These are phyloP conservation scores for Cladorrhinum samala DNA, from an alignment of 495 filamentous ascomycete genomes.

Conservation along the genomic window DNA sequence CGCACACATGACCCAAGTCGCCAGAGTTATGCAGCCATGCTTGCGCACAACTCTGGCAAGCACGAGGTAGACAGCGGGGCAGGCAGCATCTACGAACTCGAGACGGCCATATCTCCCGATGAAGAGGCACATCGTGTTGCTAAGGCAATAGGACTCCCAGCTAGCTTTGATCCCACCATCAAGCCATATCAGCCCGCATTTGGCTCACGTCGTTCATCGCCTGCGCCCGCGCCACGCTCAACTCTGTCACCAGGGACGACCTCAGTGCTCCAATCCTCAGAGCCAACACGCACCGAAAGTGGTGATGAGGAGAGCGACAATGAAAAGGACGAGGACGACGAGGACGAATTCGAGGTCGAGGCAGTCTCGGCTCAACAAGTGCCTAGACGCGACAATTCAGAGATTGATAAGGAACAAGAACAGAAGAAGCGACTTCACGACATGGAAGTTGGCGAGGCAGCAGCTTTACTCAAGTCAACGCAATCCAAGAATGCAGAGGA, in stretches of 20 bases:
- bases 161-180: constrained; percentile 49
- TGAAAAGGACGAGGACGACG: constrained; percentile 35
- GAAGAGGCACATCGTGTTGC: constrained; percentile 69
- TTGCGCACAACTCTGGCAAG: constrained; percentile 57
- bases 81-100: constrained; percentile 41
- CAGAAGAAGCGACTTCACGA: constrained; percentile 47
- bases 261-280: constrained; percentile 16
- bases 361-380: constrained; percentile 33
- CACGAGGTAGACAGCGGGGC: constrained; percentile 49
- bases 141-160: constrained; percentile 60
- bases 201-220: constrained; percentile 25
- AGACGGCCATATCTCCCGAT: constrained; percentile 41
- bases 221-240: constrained; percentile 21
- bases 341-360: constrained; percentile 48
- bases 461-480: constrained; percentile 34
- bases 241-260: constrained; percentile 19
- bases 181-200: constrained; percentile 32
- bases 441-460: constrained; percentile 52
- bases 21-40: constrained; percentile 72
- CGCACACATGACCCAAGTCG: constrained; percentile 71
- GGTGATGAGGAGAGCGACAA: constrained; percentile 45
- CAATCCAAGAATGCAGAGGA: constrained; percentile 11
- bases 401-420: constrained; percentile 23
- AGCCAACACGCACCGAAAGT: constrained; percentile 29
- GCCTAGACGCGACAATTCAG: constrained; percentile 15